Conservation (phyloP, 2,329 filamentous ascomycete species). For the Plectosphaerella sp. region DNA sequence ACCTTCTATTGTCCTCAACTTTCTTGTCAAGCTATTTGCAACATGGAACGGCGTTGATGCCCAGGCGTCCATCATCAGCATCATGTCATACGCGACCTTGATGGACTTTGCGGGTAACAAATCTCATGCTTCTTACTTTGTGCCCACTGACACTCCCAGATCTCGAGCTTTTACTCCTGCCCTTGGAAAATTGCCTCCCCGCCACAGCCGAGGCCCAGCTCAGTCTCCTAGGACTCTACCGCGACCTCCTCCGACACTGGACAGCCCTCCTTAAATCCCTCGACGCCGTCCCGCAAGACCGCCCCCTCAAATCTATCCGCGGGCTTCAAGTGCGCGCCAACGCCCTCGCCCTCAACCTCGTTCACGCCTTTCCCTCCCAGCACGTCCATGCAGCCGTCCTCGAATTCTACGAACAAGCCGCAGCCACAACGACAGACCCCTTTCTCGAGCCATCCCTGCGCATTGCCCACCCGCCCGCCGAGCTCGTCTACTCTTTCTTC, state of each 20-base stretch:
- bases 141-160: constrained; percentile 35
- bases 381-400: constrained; percentile 53
- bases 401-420: constrained; percentile 65
- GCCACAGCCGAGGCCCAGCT: constrained; percentile 44
- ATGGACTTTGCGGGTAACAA: constrained; percentile 44
- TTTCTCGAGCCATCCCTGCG: constrained; percentile 50
- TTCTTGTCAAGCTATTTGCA: constrained; percentile 48
- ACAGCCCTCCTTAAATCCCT: constrained; percentile 36
- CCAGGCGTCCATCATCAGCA: constrained; percentile 48
- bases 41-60: constrained; percentile 60
- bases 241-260: constrained; percentile 60
- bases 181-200: constrained; percentile 36
- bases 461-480: constrained; percentile 63
- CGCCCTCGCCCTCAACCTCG: constrained; percentile 52
- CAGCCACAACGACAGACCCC: constrained; percentile 49
- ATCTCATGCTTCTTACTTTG: background rate
- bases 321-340: constrained; percentile 45
- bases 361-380: constrained; percentile 45
- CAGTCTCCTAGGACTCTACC: constrained; percentile 64
- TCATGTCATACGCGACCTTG: constrained; percentile 53
- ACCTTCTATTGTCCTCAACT: constrained; percentile 42
- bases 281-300: constrained; percentile 26
- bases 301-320: constrained; percentile 29
- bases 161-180: constrained; percentile 44
- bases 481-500: constrained; percentile 64